Conservation (phyloP, 345 rosid species). For the Salix koriyanagi region DNA sequence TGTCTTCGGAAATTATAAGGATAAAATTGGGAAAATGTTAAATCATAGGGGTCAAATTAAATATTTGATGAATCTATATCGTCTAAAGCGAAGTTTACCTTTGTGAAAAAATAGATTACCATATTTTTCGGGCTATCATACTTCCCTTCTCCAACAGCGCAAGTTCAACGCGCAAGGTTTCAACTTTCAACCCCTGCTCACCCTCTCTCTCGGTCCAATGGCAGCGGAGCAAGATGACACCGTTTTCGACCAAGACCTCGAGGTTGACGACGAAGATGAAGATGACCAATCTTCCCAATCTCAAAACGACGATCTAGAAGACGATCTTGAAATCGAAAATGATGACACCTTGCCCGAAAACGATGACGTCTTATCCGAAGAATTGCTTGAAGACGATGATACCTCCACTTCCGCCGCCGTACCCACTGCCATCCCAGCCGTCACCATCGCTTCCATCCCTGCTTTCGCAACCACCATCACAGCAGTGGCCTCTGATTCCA, state of each 20-base stretch:
- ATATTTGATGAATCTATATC: background rate
- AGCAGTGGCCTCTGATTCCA: conserved; percentile 16
- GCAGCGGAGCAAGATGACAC: background rate
- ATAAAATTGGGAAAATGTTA: background rate
- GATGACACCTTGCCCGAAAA: background rate
- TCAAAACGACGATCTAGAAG: background rate
- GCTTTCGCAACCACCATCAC: conserved; percentile 19
- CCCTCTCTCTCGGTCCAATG: background rate
- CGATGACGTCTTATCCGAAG: background rate
- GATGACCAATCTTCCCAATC: background rate
- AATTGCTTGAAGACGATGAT: background rate
- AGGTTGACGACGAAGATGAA: background rate
- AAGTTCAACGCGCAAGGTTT: background rate
- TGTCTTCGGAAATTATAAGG: background rate
- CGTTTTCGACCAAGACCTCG: background rate
- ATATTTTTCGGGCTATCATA: background rate
- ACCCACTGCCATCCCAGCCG: conserved; percentile 24
- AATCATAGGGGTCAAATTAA: background rate
- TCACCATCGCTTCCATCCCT: conserved; percentile 22
- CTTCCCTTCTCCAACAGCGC: background rate
- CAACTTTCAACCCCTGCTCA: background rate
- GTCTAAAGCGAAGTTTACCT: background rate
- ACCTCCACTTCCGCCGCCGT: conserved; percentile 6
- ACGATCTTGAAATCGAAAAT: background rate
- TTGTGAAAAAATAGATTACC: background rate